phyloP scores from a whole-genome alignment of 345 rosid species.

The Pelargonium nanum region DNA sequence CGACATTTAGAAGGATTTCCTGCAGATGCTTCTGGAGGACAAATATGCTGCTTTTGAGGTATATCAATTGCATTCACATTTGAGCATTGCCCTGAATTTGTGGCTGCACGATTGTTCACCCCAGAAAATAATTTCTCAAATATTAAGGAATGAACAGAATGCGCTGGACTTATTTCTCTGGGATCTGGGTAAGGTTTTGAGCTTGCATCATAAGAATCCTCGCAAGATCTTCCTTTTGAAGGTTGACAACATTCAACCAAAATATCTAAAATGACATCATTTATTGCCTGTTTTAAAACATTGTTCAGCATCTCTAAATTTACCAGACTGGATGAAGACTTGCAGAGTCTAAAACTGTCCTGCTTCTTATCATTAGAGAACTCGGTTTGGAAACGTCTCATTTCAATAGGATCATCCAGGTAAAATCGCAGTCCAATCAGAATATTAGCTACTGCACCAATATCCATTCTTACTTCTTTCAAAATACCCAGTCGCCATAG shows the following conservation, averaged over 20 bases:
- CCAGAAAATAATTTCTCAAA: background rate
- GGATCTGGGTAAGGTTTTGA: slow-evolving; percentile 3
- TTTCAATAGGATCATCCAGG: slow-evolving; percentile 5
- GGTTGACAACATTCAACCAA: slow-evolving; percentile 12
- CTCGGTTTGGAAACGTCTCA: background rate
- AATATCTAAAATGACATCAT: slow-evolving; percentile 6
- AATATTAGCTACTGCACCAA: slow-evolving; percentile 7
- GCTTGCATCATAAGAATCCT: background rate
- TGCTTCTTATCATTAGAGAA: slow-evolving; percentile 2
- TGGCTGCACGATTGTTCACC: background rate
- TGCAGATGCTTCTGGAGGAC: slow-evolving; percentile 2
- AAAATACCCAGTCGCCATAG: background rate
- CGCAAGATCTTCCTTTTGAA: background rate
- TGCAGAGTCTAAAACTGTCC: background rate
- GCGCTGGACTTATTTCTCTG: background rate
- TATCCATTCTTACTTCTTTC: background rate
- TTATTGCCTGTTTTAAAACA: slow-evolving; percentile 2
- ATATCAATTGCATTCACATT: background rate
- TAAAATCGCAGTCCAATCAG: slow-evolving; percentile 2
- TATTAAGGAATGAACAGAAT: background rate
- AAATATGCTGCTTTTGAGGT: background rate
- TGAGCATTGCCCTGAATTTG: background rate
- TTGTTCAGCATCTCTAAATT: background rate
- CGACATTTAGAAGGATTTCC: background rate
- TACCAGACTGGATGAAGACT: background rate